Evolutionary conservation across 768 basidiomycete species (phyloP), one percentile per base, ranked within the genome.

Genomic region (Boletus rubroflammeus): DNA sequence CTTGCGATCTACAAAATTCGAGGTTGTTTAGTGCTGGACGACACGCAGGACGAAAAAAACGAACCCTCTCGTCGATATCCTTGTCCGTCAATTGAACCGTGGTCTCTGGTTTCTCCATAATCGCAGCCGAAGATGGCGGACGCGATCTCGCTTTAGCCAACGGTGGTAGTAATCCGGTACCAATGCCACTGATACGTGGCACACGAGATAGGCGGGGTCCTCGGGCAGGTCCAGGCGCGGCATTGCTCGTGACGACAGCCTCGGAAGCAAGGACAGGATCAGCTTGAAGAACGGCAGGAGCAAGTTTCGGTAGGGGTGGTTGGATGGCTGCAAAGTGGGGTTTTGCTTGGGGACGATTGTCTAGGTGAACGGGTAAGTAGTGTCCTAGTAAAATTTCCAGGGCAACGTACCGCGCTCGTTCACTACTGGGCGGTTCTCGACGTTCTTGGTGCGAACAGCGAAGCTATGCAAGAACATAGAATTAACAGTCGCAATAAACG

Each of bases 361-460:
- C 85, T 86, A 54, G 23, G 32, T 32, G 13, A 52, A 52, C 9
- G 10, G 26, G 48, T 62, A 6, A 55, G 53, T 14, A 40, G 28
- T 6, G 14, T 36, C 10, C 19, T 13, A 28, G 17, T 10, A 32
- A 32, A 5, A 3, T 10, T 54, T 40, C 26, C n/a, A 29, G 42
- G 29, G 40, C 15, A 48, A 68, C 76, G 14, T 63, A 85, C 90
- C 88, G 57, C 82, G 83, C 61, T 91, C 87, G 58, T 91, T 89
- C 26, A 91, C 76, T 23, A 85, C 81, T 2, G 86, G 85, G 55
- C 83, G 85, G 65, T 93, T 93, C 74, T 93, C 90, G 3, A 94
- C 74, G 59, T 92, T 88, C 78, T 91, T 91, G 19, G 92, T 90
- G 36, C 88, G 81, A 35, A 85, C 83, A 14, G 89, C 90, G 62